These are phyloP conservation scores for Cryomyces antarcticus DNA, from an alignment of 495 filamentous ascomycete species.

Conservation along the genomic window DNA sequence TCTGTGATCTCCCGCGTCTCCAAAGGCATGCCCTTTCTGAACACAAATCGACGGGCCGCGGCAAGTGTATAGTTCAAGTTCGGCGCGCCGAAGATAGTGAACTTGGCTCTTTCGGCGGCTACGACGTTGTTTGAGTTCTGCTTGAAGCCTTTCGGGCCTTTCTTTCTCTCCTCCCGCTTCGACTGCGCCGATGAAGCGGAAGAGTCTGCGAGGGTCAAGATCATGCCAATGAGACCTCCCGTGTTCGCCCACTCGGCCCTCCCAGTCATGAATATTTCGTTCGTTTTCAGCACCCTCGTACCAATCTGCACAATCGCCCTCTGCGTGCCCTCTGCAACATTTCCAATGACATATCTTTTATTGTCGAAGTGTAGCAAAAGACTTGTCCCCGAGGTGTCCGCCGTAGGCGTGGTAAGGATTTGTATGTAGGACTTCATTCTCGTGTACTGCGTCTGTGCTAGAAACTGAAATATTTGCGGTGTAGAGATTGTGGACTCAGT, in stretches of 20 bases:
- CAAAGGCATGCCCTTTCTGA: constrained; percentile 60
- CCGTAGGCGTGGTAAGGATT: constrained; percentile 65
- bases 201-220: constrained; percentile 60
- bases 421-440: constrained; percentile 52
- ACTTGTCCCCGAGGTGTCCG: constrained; percentile 67
- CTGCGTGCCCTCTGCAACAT: constrained; percentile 67
- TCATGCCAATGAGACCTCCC: constrained; percentile 67
- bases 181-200: constrained; percentile 16
- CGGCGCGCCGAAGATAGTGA: constrained; percentile 57
- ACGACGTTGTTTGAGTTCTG: constrained; percentile 9
- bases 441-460: neutral
- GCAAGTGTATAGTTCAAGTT: constrained; percentile 66
- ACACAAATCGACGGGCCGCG: constrained; percentile 70
- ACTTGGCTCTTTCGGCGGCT: constrained; percentile 7
- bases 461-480: too few relatives aligned
- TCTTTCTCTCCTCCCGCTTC: constrained; percentile 6
- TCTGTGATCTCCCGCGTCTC: constrained; percentile 39
- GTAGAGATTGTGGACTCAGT: neutral
- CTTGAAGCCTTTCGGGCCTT: constrained; percentile 10
- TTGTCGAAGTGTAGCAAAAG: constrained; percentile 58
- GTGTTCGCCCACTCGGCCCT: constrained; percentile 48
- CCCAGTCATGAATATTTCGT: constrained; percentile 66
- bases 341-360: constrained; percentile 75
- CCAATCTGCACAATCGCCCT: constrained; percentile 49
- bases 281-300: constrained; percentile 34